Conservation (phyloP, 208 protist genomes). For the Acanthamoeba healyi region DNA sequence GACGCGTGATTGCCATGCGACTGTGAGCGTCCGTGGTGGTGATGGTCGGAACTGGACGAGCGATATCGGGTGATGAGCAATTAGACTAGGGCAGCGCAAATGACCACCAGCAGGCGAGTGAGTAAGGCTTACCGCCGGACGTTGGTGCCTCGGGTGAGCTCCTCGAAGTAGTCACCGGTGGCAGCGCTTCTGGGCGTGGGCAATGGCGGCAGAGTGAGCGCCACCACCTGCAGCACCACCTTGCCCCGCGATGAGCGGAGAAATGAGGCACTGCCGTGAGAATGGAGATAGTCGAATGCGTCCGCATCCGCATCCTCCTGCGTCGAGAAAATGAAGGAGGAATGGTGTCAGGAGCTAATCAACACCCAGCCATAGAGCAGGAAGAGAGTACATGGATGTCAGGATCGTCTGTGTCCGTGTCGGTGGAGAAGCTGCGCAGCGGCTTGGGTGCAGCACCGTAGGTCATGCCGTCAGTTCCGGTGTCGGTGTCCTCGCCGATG, state of each 20-base stretch:
- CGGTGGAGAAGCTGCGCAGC: conserved; percentile 31
- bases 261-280: neutral
- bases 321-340: too few species aligned
- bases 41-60: neutral
- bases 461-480: neutral
- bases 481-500: conserved; percentile 39
- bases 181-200: neutral
- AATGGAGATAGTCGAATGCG: conserved; percentile 1
- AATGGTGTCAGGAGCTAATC: too few species aligned
- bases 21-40: conserved; percentile 19
- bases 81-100: too few species aligned
- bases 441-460: neutral
- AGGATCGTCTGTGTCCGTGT: conserved; percentile 57
- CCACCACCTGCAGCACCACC: conserved; percentile 36
- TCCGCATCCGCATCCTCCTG: conserved; percentile 1
- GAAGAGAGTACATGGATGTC: neutral
- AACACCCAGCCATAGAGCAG: neutral
- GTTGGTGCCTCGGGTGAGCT: conserved; percentile 43
- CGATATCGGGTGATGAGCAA: neutral
- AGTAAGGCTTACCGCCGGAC: neutral
- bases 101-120: too few species aligned
- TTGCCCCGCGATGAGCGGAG: conserved; percentile 14
- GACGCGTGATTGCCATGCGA: neutral
- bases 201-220: conserved; percentile 12
- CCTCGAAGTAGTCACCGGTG: conserved; percentile 41